These are phyloP conservation scores for Rhizopus delemar DNA, from an alignment of 371 early-diverging fungal genomes.

Conservation along the genomic window DNA sequence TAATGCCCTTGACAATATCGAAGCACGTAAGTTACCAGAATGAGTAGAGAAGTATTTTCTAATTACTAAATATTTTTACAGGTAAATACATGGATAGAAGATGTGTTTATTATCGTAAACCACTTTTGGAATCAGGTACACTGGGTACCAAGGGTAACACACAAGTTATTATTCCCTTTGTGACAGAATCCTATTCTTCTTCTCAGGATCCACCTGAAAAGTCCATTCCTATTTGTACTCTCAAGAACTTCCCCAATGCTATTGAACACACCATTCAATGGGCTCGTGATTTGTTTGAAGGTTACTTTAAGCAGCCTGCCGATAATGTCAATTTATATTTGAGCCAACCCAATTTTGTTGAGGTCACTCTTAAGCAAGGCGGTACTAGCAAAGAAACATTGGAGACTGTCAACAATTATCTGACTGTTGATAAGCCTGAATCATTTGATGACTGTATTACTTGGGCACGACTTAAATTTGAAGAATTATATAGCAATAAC, in stretches of 20 bases:
- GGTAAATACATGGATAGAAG: conserved; percentile 94
- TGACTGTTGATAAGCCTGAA: conserved; percentile 78
- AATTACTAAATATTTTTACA: conserved; percentile 4
- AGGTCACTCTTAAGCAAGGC: conserved; percentile 75
- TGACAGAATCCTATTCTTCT: conserved; percentile 99
- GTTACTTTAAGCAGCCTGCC: conserved; percentile 87
- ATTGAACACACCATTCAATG: conserved; percentile 99
- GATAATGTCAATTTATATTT: conserved; percentile 94
- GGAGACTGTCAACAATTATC: conserved; percentile 66
- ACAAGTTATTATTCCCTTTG: conserved; percentile 91
- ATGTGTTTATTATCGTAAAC: conserved; percentile 95
- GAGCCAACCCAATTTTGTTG: conserved; percentile 81
- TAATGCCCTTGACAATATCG: conserved; percentile 99
- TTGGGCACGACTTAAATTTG: conserved; percentile 93
- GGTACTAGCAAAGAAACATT: conserved; percentile 80
- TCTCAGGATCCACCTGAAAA: conserved; percentile 99
- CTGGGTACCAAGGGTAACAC: conserved; percentile 99
- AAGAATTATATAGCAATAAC: conserved; percentile 90
- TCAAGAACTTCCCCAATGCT: conserved; percentile 99
- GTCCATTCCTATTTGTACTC: conserved; percentile 99
- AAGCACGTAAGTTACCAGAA: conserved; percentile 79
- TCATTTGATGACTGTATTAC: conserved; percentile 89
- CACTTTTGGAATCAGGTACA: conserved; percentile 98
- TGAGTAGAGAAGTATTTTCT: background rate
- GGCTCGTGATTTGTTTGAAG: conserved; percentile 98